Evolutionary conservation across 2,329 filamentous ascomycete species (phyloP).

Genomic region (Alternaria dauci): DNA sequence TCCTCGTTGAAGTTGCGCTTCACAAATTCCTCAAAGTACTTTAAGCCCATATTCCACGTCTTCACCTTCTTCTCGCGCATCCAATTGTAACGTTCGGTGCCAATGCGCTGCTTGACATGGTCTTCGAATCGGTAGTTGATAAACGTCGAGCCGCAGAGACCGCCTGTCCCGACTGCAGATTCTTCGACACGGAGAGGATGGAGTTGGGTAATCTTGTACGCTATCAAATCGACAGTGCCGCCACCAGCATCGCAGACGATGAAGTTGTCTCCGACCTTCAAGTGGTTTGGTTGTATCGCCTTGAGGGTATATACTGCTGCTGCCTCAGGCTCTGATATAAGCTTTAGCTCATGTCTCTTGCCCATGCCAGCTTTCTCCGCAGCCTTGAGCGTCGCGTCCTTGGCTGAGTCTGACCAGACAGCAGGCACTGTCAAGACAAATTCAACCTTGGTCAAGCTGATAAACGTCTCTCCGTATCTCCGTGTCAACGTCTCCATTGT

Average conservation of each 20-base stretch:
- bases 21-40: slow-evolving; percentile 85
- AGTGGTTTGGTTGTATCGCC: slow-evolving; percentile 77
- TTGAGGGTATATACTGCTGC: slow-evolving; percentile 82
- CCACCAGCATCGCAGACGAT: slow-evolving; percentile 65
- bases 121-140: slow-evolving; percentile 84
- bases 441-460: slow-evolving; percentile 77
- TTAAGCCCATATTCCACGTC: slow-evolving; percentile 75
- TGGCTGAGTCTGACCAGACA: slow-evolving; percentile 86
- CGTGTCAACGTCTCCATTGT: slow-evolving; percentile 80
- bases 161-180: slow-evolving; percentile 80
- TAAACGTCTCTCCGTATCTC: slow-evolving; percentile 80
- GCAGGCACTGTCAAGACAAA: slow-evolving; percentile 80
- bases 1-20: slow-evolving; percentile 85
- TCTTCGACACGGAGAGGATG: slow-evolving; percentile 78
- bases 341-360: slow-evolving; percentile 71
- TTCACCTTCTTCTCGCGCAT: slow-evolving; percentile 82
- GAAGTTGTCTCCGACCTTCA: slow-evolving; percentile 71
- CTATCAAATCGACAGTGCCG: slow-evolving; percentile 59
- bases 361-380: slow-evolving; percentile 83
- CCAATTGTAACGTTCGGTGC: slow-evolving; percentile 71
- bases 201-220: slow-evolving; percentile 80
- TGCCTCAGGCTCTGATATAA: slow-evolving; percentile 81
- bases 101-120: slow-evolving; percentile 73
- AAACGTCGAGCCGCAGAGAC: slow-evolving; percentile 79
- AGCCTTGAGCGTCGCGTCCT: slow-evolving; percentile 80